Conservation (phyloP, 495 filamentous ascomycete genomes). For the Apiosordaria backusii region DNA sequence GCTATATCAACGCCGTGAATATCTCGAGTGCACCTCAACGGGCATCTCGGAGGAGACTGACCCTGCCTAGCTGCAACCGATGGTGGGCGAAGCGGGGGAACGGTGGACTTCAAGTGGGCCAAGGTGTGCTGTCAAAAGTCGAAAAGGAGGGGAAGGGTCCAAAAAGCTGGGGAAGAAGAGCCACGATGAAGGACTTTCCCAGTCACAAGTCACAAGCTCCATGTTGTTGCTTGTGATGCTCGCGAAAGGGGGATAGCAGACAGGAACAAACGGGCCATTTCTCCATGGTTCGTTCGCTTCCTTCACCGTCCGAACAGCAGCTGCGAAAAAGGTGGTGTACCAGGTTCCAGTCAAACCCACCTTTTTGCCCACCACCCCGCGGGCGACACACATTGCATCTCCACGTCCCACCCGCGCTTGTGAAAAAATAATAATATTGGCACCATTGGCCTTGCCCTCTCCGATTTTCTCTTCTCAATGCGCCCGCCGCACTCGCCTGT, state of each 20-base stretch:
- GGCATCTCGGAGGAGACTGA: background rate
- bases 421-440: conserved; percentile 6
- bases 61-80: conserved; percentile 1
- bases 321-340: background rate
- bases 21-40: background rate
- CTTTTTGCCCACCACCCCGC: conserved; percentile 8
- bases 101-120: conserved; percentile 1
- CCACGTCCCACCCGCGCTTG: conserved; percentile 34
- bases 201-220: background rate
- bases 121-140: background rate
- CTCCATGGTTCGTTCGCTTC: background rate
- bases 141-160: background rate
- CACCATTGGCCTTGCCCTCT: background rate
- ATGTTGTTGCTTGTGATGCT: background rate
- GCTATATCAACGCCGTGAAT: background rate
- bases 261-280: background rate
- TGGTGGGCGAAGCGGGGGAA: background rate
- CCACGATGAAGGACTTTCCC: background rate
- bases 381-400: conserved; percentile 21
- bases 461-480: background rate
- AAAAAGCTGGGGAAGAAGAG: conserved; percentile 5
- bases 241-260: background rate
- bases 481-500: background rate
- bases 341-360: conserved; percentile 4
- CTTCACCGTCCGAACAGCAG: background rate